Percentiles rank a stretch among this genome's conserved stretches.
Evolutionary conservation across 495 filamentous ascomycete species (phyloP).

Genomic region (Thozetella sp.): DNA sequence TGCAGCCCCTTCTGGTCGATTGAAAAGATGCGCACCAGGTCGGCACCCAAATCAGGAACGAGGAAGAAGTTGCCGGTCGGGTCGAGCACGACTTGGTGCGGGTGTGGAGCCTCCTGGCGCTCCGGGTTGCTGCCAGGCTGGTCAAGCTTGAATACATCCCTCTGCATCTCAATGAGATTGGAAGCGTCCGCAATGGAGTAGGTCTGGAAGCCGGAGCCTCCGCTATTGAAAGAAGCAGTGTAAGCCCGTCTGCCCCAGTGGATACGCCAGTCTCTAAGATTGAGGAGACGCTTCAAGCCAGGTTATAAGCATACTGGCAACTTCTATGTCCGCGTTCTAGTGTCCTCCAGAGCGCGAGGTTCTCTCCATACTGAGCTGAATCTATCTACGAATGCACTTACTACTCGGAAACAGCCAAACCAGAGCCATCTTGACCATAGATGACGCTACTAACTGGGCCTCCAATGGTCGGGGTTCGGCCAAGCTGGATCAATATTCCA

Average conservation of each 20-base stretch:
- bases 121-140: conserved; percentile 45
- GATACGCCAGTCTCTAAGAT: too few relatives aligned
- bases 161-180: conserved; percentile 40
- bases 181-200: conserved; percentile 23
- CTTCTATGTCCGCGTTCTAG: too few relatives aligned
- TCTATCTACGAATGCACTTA: conserved; percentile 23
- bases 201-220: conserved; percentile 18
- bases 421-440: conserved; percentile 38
- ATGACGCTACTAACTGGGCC: conserved; percentile 48
- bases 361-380: too few relatives aligned
- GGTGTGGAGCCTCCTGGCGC: conserved; percentile 69
- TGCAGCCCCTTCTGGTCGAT: conserved; percentile 43
- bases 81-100: conserved; percentile 71
- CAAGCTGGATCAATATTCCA: conserved; percentile 34
- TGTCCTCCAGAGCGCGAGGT: too few relatives aligned
- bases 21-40: conserved; percentile 66
- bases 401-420: conserved; percentile 51
- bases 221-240: conserved; percentile 11
- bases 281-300: too few relatives aligned
- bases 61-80: conserved; percentile 67
- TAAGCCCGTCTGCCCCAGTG: neutral
- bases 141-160: conserved; percentile 52
- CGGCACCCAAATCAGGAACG: conserved; percentile 72
- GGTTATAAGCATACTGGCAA: too few relatives aligned
- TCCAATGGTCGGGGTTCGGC: conserved; percentile 26